phyloP scores from a whole-genome alignment of 768 basidiomycete genomes.

The Mrakia frigida region DNA sequence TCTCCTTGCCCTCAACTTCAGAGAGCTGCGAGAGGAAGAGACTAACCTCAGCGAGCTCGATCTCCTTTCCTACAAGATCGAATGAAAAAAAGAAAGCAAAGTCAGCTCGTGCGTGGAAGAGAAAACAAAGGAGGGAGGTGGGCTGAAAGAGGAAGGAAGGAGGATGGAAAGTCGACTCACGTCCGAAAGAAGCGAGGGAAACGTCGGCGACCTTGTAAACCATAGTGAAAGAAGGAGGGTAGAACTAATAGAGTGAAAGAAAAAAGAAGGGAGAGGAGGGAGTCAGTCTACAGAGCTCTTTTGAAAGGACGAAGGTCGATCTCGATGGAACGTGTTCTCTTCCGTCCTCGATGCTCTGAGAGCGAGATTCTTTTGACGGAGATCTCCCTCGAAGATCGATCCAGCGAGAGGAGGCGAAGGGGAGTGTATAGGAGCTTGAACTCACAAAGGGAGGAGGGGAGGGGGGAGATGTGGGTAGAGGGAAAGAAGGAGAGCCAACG shows the following conservation, averaged over 20 bases:
- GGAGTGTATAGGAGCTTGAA: background rate
- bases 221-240: constrained; percentile 11
- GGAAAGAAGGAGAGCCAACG: background rate
- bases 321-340: too few species aligned
- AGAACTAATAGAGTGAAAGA: background rate
- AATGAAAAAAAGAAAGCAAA: background rate
- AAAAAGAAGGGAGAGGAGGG: background rate
- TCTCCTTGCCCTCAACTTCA: background rate
- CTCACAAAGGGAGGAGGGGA: background rate
- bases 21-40: background rate
- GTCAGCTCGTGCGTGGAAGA: background rate
- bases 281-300: background rate
- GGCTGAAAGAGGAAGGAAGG: constrained; percentile 60
- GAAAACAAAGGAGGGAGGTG: background rate
- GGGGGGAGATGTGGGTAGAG: background rate
- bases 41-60: constrained; percentile 78
- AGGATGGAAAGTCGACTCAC: background rate
- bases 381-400: background rate
- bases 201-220: constrained; percentile 44
- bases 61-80: constrained; percentile 61
- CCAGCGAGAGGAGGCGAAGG: background rate
- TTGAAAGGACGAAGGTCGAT: background rate
- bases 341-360: too few species aligned
- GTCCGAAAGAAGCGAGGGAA: constrained; percentile 86
- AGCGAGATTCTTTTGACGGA: background rate